Evolutionary conservation across 1,284 basidiomycete species (phyloP).

Genomic region (Pseudozyma sp.): DNA sequence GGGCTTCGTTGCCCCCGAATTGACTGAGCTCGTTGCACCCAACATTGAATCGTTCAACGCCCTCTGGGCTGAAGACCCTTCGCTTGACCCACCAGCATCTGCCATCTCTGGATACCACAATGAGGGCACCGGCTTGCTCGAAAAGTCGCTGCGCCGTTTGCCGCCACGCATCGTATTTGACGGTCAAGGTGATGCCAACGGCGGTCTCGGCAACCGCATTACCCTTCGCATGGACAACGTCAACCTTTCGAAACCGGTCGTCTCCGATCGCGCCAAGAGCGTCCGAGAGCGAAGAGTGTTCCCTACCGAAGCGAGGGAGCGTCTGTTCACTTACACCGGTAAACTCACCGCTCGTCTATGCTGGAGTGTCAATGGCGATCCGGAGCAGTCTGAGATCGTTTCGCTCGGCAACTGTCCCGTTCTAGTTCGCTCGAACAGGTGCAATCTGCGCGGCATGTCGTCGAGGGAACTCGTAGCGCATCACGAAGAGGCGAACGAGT

Average conservation of each 20-base stretch:
- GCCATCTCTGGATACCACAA: slow-evolving; percentile 77
- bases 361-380: slow-evolving; percentile 84
- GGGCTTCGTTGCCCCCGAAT: slow-evolving; percentile 80
- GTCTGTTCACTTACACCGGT: slow-evolving; percentile 89
- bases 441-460: slow-evolving; percentile 86
- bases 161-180: slow-evolving; percentile 93
- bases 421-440: slow-evolving; percentile 97
- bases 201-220: slow-evolving; percentile 69
- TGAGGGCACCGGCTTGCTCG: slow-evolving; percentile 83
- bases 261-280: slow-evolving; percentile 83
- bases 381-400: slow-evolving; percentile 80
- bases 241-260: slow-evolving; percentile 85
- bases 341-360: slow-evolving; percentile 89
- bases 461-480: slow-evolving; percentile 87
- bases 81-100: slow-evolving; percentile 49
- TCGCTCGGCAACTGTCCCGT: slow-evolving; percentile 94
- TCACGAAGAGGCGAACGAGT: slow-evolving; percentile 97
- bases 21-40: slow-evolving; percentile 92
- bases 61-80: slow-evolving; percentile 71
- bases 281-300: slow-evolving; percentile 83
- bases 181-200: slow-evolving; percentile 71
- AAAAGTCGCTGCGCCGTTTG: slow-evolving; percentile 84
- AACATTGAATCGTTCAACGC: slow-evolving; percentile 98
- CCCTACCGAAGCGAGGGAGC: slow-evolving; percentile 79
- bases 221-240: slow-evolving; percentile 89